Percentiles rank a stretch among this genome's conserved stretches.
These are phyloP conservation scores for Ophiostoma quercus DNA, from an alignment of 2,329 filamentous ascomycete genomes.

Conservation along the genomic window DNA sequence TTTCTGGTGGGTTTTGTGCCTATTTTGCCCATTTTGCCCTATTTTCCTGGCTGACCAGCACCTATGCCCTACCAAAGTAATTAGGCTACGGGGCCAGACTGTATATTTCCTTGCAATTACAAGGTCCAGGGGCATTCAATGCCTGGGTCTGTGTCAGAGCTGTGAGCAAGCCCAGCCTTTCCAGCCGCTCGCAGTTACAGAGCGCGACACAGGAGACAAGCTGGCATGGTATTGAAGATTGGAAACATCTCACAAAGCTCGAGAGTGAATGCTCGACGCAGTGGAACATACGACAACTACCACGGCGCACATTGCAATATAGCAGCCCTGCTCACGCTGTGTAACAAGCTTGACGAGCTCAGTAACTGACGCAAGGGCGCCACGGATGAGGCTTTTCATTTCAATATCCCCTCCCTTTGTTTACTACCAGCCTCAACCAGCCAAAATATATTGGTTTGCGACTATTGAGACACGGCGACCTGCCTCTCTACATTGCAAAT, in stretches of 20 bases:
- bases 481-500: background rate
- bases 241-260: background rate
- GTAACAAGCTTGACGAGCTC: background rate
- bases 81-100: background rate
- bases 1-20: constrained; percentile 13
- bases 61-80: background rate
- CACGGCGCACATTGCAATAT: background rate
- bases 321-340: background rate
- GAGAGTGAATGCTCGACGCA: background rate
- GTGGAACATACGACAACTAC: background rate
- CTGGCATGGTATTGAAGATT: too few relatives aligned
- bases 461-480: background rate
- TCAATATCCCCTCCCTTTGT: background rate
- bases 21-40: constrained; percentile 14
- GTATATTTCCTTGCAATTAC: background rate
- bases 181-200: background rate
- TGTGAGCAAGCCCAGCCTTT: background rate
- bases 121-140: constrained; percentile 11
- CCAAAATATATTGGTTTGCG: background rate
- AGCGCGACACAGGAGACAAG: background rate
- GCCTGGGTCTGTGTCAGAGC: constrained; percentile 2
- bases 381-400: background rate
- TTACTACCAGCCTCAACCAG: background rate
- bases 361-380: constrained; percentile 3
- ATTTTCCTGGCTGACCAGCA: background rate